Conservation (phyloP, 257 asterid species). For the Gardenia jasminoides region DNA sequence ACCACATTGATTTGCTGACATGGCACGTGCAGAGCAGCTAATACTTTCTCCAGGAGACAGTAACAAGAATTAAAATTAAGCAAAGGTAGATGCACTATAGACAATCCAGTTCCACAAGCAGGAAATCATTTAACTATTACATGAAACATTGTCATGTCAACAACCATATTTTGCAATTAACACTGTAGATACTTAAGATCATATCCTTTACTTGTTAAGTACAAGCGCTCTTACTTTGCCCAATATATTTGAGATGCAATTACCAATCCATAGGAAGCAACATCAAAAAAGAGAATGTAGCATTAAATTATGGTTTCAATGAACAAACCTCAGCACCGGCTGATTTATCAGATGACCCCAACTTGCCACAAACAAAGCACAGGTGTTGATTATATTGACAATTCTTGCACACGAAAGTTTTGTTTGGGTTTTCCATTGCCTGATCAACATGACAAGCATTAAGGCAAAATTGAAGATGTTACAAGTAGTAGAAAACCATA, state of each 20-base stretch:
- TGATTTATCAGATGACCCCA: constrained; percentile 85
- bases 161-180: not conserved
- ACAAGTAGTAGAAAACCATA: not conserved
- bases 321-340: constrained; percentile 68
- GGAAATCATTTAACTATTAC: not conserved
- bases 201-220: not conserved
- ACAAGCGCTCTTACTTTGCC: not conserved
- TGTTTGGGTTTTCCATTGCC: constrained; percentile 16
- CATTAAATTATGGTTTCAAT: not conserved
- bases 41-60: no score
- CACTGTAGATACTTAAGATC: not conserved
- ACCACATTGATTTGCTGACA: no score
- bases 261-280: not conserved
- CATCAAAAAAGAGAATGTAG: not conserved
- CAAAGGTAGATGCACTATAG: not conserved
- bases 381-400: constrained; percentile 71
- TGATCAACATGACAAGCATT: not conserved
- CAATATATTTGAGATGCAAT: not conserved
- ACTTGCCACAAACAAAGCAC: constrained; percentile 79
- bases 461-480: not conserved
- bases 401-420: constrained; percentile 64
- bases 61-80: no score
- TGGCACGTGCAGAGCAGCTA: no score
- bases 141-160: not conserved
- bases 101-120: not conserved